phyloP scores from a whole-genome alignment of 345 rosid genomes.

The Lepidium sativum region DNA sequence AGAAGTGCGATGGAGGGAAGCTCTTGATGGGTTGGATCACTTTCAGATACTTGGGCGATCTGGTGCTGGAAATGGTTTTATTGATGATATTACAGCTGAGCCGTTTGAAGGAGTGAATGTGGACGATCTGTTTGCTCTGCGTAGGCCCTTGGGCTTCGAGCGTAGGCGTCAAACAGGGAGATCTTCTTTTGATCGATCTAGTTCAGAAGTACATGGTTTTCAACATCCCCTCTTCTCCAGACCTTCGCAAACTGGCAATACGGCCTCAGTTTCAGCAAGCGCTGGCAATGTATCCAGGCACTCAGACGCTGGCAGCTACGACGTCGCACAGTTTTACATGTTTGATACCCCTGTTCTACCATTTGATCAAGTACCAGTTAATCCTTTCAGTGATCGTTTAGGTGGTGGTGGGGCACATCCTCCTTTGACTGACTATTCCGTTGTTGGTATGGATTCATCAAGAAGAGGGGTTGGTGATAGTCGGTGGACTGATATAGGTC shows the following conservation, averaged over 20 bases:
- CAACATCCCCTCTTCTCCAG: conserved; percentile 88
- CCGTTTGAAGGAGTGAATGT: conserved; percentile 95
- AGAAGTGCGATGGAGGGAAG: conserved; percentile 96
- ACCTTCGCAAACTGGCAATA: conserved; percentile 66
- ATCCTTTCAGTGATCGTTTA: conserved; percentile 64
- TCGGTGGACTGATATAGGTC: conserved; percentile 96
- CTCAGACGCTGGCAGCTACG: conserved; percentile 71
- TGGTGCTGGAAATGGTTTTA: conserved; percentile 56
- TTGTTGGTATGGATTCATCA: conserved; percentile 62
- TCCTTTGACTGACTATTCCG: conserved; percentile 73
- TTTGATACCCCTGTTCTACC: conserved; percentile 92
- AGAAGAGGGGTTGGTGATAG: conserved; percentile 82
- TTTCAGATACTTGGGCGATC: conserved; percentile 87
- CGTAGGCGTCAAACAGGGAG: conserved; percentile 73
- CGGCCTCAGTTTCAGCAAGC: conserved; percentile 53
- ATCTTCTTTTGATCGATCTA: conserved; percentile 65
- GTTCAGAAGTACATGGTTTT: conserved; percentile 69
- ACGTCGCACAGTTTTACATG: conserved; percentile 80
- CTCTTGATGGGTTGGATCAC: conserved; percentile 90
- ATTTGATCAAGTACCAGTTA: conserved; percentile 54
- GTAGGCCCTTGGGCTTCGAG: conserved; percentile 82
- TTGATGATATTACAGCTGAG: conserved; percentile 91
- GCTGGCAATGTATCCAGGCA: conserved; percentile 66
- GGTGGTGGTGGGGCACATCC: conserved; percentile 65
- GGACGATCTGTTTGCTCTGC: conserved; percentile 88